phyloP scores from a whole-genome alignment of 2,329 filamentous ascomycete species.

The Aspergillus tamarii region DNA sequence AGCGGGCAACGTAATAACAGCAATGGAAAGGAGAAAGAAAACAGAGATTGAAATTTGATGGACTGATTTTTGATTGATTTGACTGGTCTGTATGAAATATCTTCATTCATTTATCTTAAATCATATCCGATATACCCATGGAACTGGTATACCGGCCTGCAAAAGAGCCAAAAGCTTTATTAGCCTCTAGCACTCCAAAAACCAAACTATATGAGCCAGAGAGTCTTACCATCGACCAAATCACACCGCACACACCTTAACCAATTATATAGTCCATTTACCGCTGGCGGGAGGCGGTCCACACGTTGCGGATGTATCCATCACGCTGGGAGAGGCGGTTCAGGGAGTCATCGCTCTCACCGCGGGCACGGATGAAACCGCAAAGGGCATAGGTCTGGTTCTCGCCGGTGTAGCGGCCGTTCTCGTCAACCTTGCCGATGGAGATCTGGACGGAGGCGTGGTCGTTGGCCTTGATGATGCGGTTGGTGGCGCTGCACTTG shows the following conservation, averaged over 20 bases:
- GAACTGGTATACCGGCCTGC: background rate
- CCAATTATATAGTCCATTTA: conserved; percentile 33
- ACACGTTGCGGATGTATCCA: conserved; percentile 95
- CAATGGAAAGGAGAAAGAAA: background rate
- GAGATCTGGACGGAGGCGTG: conserved; percentile 98
- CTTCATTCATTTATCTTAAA: conserved; percentile 15
- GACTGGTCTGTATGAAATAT: conserved; percentile 7
- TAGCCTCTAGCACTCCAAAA: background rate
- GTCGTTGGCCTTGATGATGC: conserved; percentile 99
- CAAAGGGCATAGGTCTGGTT: conserved; percentile 97
- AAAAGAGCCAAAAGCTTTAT: background rate
- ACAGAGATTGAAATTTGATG: background rate
- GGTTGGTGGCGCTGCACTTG: conserved; percentile 98
- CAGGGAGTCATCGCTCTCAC: conserved; percentile 94
- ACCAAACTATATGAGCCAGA: background rate
- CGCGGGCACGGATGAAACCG: conserved; percentile 96
- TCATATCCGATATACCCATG: conserved; percentile 3
- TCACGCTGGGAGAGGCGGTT: conserved; percentile 96
- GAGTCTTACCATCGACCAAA: conserved; percentile 29
- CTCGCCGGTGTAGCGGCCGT: conserved; percentile 94
- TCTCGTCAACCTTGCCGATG: conserved; percentile 98
- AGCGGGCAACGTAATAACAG: background rate
- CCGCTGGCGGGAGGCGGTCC: conserved; percentile 71
- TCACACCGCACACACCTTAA: conserved; percentile 10
- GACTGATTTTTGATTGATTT: conserved; percentile 6